phyloP scores from a whole-genome alignment of 345 rosid species.

The Lumnitzera racemosa region DNA sequence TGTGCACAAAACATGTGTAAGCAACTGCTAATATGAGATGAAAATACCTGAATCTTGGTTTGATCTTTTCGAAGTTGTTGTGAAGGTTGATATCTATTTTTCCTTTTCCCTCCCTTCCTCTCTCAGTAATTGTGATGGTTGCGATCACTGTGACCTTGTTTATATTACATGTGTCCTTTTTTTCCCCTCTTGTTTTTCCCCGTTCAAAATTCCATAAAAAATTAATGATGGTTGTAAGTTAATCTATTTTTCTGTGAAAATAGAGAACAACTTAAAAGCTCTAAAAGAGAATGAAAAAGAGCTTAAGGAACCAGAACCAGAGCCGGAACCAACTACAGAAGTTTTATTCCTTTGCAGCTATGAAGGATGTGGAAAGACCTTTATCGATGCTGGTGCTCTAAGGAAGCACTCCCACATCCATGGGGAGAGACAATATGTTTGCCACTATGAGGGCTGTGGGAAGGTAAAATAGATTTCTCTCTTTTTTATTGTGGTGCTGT shows the following conservation, averaged over 20 bases:
- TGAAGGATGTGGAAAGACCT: slow-evolving; percentile 93
- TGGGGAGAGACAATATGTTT: slow-evolving; percentile 88
- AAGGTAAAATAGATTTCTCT: slow-evolving; percentile 41
- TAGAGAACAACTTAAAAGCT: slow-evolving; percentile 63
- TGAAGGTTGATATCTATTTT: too few relatives aligned
- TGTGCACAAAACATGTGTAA: too few relatives aligned
- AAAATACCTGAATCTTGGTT: too few relatives aligned
- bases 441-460: slow-evolving; percentile 72
- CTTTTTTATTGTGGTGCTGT: slow-evolving; percentile 2
- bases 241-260: slow-evolving; percentile 1
- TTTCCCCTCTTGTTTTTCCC: background rate
- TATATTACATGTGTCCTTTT: background rate
- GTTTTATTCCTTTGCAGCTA: slow-evolving; percentile 95
- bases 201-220: background rate
- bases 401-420: slow-evolving; percentile 96
- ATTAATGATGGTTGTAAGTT: background rate
- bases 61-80: too few relatives aligned
- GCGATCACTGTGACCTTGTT: background rate
- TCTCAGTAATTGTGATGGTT: too few relatives aligned
- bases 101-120: too few relatives aligned
- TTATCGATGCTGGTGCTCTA: slow-evolving; percentile 86
- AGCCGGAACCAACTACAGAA: slow-evolving; percentile 92
- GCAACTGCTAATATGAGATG: too few relatives aligned
- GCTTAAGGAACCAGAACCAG: slow-evolving; percentile 65
- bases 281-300: slow-evolving; percentile 65